phyloP scores from a whole-genome alignment of 2,329 filamentous ascomycete genomes.

The Ascochyta clinopodiicola region DNA sequence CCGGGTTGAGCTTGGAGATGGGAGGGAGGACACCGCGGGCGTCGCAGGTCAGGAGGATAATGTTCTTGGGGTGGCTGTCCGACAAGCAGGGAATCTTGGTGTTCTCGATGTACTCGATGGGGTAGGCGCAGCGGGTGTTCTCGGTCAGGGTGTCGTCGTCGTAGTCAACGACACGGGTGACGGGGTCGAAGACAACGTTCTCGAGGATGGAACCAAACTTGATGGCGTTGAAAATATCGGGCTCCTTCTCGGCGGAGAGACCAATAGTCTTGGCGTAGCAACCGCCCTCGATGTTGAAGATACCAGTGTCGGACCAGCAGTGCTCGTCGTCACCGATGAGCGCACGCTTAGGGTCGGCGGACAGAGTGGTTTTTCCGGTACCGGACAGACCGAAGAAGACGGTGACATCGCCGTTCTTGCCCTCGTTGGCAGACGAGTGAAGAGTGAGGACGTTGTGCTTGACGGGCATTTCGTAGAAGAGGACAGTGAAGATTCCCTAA shows the following conservation, averaged over 20 bases:
- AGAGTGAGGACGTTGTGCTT: conserved; percentile 99
- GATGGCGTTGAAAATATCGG: conserved; percentile 96
- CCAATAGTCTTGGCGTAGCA: conserved; percentile 99
- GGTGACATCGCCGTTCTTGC: conserved; percentile 90
- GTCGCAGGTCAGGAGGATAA: conserved; percentile 97
- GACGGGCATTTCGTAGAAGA: conserved; percentile 99
- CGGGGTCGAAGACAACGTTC: conserved; percentile 96
- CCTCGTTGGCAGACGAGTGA: conserved; percentile 98
- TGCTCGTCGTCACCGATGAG: conserved; percentile 99
- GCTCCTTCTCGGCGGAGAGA: conserved; percentile 97
- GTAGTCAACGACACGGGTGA: conserved; percentile 90
- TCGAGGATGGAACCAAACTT: conserved; percentile 96
- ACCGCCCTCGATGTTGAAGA: conserved; percentile 99
- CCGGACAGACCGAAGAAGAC: conserved; percentile 99
- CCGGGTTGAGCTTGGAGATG: conserved; percentile 92
- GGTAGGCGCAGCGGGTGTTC: conserved; percentile 98
- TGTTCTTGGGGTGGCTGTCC: conserved; percentile 89
- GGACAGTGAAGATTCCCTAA: conserved; percentile 97
- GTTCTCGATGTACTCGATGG: conserved; percentile 98
- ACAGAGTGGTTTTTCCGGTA: conserved; percentile 98
- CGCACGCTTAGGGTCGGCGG: conserved; percentile 93
- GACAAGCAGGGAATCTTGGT: conserved; percentile 97
- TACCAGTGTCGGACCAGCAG: conserved; percentile 95
- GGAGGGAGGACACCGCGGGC: conserved; percentile 96
- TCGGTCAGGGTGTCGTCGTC: conserved; percentile 94